Conservation (phyloP, 495 filamentous ascomycete species). For the Copromyces sp. region DNA sequence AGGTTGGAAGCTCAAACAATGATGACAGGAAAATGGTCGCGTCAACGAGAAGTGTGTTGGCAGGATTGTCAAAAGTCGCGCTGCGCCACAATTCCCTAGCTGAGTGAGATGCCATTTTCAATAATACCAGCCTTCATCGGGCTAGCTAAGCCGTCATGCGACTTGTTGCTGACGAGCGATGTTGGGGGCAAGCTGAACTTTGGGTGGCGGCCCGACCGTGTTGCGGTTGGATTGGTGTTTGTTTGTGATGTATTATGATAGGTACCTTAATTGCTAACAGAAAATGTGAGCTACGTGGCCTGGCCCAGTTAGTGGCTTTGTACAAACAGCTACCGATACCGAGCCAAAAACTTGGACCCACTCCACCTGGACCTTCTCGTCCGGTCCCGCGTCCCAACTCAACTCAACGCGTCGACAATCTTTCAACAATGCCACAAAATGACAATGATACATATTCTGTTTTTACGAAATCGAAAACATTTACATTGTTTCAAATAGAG, state of each 20-base stretch:
- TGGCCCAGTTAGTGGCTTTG: neutral
- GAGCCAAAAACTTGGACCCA: neutral
- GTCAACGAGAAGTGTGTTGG: neutral
- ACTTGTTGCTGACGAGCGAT: neutral
- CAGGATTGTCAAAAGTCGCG: neutral
- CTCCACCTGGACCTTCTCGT: neutral
- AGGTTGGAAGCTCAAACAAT: neutral
- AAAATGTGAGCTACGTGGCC: neutral
- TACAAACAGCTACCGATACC: neutral
- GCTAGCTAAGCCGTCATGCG: neutral
- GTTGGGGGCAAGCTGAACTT: neutral
- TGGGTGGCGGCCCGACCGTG: neutral
- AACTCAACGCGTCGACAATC: neutral
- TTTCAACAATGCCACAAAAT: neutral
- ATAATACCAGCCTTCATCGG: neutral
- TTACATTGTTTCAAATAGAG: no score
- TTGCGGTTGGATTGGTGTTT: neutral
- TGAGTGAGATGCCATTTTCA: neutral
- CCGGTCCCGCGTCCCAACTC: neutral
- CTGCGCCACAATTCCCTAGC: neutral
- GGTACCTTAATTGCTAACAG: neutral
- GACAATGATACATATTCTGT: no score
- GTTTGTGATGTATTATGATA: neutral
- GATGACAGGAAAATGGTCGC: neutral
- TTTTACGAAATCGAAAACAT: no score